phyloP scores from a whole-genome alignment of 148 eudicot species.

The Salicornia ramosissima region DNA sequence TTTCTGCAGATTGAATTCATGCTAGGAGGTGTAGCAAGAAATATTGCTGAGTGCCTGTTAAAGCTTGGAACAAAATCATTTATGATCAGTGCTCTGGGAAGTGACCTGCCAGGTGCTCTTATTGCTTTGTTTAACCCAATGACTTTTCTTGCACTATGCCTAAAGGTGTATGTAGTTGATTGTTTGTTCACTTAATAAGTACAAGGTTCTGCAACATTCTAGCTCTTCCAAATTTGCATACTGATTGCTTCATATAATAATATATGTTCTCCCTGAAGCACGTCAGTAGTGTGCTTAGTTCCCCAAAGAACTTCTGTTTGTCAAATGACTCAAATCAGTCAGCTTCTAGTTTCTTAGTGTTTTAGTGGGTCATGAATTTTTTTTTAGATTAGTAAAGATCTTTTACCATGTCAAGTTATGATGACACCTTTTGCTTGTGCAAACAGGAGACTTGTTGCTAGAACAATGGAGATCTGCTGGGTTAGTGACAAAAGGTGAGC shows the following conservation, averaged over 20 bases:
- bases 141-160: background rate
- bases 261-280: background rate
- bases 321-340: background rate
- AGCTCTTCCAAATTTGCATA: background rate
- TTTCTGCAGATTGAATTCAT: slow-evolving; percentile 50
- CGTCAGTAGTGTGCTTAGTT: background rate
- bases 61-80: slow-evolving; percentile 70
- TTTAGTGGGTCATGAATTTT: background rate
- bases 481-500: slow-evolving; percentile 52
- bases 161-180: background rate
- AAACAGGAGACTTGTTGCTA: slow-evolving; percentile 64
- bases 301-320: background rate
- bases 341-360: no score
- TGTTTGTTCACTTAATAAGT: background rate
- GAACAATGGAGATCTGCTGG: slow-evolving; percentile 72
- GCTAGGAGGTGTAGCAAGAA: slow-evolving; percentile 92
- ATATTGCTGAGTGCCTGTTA: slow-evolving; percentile 81
- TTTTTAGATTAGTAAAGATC: background rate
- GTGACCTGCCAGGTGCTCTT: slow-evolving; percentile 71
- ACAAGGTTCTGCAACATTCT: background rate
- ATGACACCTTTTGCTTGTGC: slow-evolving; percentile 14
- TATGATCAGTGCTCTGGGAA: slow-evolving; percentile 82
- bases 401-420: background rate
- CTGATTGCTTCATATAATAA: background rate
- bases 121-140: background rate